A percentile compares a stretch with the other conserved stretches of the same genome.
Evolutionary conservation across 352 stramenopile genomes (phyloP).

Genomic region (Peronospora tabacina): DNA sequence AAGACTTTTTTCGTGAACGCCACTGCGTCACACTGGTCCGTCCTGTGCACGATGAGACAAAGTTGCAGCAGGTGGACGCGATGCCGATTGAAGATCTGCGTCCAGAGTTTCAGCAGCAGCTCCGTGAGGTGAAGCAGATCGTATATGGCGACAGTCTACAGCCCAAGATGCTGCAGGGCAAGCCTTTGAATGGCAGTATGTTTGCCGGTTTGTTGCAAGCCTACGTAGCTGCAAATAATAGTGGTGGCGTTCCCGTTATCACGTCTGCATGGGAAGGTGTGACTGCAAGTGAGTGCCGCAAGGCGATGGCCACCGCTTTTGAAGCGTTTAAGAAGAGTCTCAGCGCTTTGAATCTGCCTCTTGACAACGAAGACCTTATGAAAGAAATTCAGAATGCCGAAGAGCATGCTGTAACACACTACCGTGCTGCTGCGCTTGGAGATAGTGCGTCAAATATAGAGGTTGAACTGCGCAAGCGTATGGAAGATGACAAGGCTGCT

Average conservation of each 20-base stretch:
- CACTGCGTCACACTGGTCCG: slow-evolving; percentile 79
- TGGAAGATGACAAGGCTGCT: slow-evolving; percentile 57
- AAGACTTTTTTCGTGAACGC: slow-evolving; percentile 76
- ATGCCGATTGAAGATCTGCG: slow-evolving; percentile 58
- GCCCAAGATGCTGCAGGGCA: slow-evolving; percentile 80
- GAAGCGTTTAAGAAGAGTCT: slow-evolving; percentile 62
- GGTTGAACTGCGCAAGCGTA: slow-evolving; percentile 50
- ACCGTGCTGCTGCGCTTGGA: slow-evolving; percentile 56
- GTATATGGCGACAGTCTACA: slow-evolving; percentile 65
- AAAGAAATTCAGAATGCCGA: slow-evolving; percentile 52
- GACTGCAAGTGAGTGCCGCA: slow-evolving; percentile 71
- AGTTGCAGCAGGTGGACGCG: slow-evolving; percentile 70
- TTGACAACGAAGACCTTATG: slow-evolving; percentile 63
- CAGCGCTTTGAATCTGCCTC: slow-evolving; percentile 47
- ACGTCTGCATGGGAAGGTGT: slow-evolving; percentile 83
- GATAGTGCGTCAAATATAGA: slow-evolving; percentile 62
- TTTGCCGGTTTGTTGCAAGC: slow-evolving; percentile 73
- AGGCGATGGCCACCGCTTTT: slow-evolving; percentile 51
- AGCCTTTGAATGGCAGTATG: slow-evolving; percentile 75
- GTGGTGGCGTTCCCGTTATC: slow-evolving; percentile 83
- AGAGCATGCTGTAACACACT: slow-evolving; percentile 42
- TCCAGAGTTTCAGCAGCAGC: slow-evolving; percentile 67
- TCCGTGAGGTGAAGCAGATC: slow-evolving; percentile 54
- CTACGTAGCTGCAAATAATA: slow-evolving; percentile 83
- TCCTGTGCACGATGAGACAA: slow-evolving; percentile 67